A percentile compares a stretch with the other conserved stretches of the same genome.
Conservation (phyloP, 192 early-diverging fungal genomes). For the Umbelopsis sp. region DNA sequence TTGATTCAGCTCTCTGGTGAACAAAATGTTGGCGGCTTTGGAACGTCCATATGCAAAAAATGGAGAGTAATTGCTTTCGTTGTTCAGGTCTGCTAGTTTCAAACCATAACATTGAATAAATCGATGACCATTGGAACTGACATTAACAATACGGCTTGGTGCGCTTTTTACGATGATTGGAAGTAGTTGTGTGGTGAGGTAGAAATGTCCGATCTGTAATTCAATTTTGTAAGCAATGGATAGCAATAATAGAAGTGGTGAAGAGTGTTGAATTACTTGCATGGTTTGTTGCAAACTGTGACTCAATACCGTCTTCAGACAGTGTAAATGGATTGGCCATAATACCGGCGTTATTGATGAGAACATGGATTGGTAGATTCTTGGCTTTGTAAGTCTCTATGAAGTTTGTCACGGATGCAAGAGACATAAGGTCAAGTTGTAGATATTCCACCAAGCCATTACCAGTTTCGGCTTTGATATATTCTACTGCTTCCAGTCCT, state of each 20-base stretch:
- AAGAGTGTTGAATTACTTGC: background rate
- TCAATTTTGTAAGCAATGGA: no score
- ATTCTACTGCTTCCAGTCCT: constrained; percentile 3
- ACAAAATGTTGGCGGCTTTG: constrained; percentile 34
- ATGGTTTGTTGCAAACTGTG: constrained; percentile 59
- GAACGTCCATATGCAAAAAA: constrained; percentile 21
- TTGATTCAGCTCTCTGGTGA: constrained; percentile 30
- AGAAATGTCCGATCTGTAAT: constrained; percentile 43
- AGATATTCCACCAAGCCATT: constrained; percentile 29
- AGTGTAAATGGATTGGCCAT: constrained; percentile 48
- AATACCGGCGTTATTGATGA: constrained; percentile 66
- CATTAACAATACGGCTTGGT: constrained; percentile 34
- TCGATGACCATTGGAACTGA: constrained; percentile 31
- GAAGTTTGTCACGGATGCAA: constrained; percentile 41
- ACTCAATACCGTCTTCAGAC: constrained; percentile 52
- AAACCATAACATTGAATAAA: constrained; percentile 10
- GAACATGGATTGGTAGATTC: constrained; percentile 44
- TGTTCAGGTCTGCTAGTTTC: constrained; percentile 24
- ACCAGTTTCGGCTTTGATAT: constrained; percentile 27
- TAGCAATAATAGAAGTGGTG: background rate
- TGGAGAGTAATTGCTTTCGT: constrained; percentile 27
- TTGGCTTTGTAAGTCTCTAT: constrained; percentile 36
- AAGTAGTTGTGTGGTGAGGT: constrained; percentile 28
- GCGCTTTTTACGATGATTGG: constrained; percentile 26
- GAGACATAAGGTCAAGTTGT: constrained; percentile 31